These are phyloP conservation scores for Pseudogymnoascus pannorum DNA, from an alignment of 2,329 filamentous ascomycete species.

Conservation along the genomic window DNA sequence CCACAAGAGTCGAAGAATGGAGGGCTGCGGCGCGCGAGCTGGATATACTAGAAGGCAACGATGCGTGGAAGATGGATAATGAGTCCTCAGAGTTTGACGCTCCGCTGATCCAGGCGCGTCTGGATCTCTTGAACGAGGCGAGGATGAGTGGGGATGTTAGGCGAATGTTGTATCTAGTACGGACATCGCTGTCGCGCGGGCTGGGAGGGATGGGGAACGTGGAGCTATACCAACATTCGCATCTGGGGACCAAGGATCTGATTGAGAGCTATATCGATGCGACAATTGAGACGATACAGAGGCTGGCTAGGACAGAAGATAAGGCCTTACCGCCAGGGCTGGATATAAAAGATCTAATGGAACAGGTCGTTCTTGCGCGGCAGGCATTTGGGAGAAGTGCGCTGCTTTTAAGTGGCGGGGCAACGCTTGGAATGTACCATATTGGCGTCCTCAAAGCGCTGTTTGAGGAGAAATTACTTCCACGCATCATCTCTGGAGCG, in stretches of 20 bases:
- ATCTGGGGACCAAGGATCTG: slow-evolving; percentile 77
- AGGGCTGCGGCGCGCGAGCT: slow-evolving; percentile 66
- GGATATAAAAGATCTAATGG: slow-evolving; percentile 46
- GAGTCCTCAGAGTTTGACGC: slow-evolving; percentile 49
- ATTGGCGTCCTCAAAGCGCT: slow-evolving; percentile 63
- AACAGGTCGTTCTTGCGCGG: slow-evolving; percentile 52
- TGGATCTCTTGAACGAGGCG: slow-evolving; percentile 68
- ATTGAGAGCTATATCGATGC: slow-evolving; percentile 85
- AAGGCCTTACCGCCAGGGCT: slow-evolving; percentile 40
- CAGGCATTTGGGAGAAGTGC: slow-evolving; percentile 62
- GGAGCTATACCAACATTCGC: slow-evolving; percentile 73
- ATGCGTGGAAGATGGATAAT: slow-evolving; percentile 60
- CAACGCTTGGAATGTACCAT: slow-evolving; percentile 66
- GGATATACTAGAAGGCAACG: slow-evolving; percentile 71
- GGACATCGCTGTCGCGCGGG: slow-evolving; percentile 72
- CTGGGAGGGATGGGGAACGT: slow-evolving; percentile 81
- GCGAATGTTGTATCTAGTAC: slow-evolving; percentile 71
- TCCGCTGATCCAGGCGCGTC: slow-evolving; percentile 58
- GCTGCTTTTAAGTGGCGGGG: slow-evolving; percentile 59
- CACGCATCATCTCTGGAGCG: slow-evolving; percentile 61
- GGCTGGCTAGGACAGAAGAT: slow-evolving; percentile 46
- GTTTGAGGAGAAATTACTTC: slow-evolving; percentile 54
- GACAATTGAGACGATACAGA: slow-evolving; percentile 64
- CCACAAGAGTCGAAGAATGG: slow-evolving; percentile 66
- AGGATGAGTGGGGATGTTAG: slow-evolving; percentile 63